Conservation (phyloP, 2,329 filamentous ascomycete species). For the Monosporascus ibericus region DNA sequence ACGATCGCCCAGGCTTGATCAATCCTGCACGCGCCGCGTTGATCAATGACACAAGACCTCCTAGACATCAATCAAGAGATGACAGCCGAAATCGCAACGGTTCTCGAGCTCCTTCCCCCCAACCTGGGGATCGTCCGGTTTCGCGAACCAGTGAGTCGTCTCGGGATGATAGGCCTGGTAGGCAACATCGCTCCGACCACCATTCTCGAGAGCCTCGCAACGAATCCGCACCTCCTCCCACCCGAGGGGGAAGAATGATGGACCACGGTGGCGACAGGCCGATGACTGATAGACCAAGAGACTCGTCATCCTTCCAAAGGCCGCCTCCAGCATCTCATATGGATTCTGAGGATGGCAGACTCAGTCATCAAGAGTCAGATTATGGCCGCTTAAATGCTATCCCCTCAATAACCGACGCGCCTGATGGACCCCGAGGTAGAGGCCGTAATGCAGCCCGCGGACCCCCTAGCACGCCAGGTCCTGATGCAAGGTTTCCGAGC, state of each 20-base stretch:
- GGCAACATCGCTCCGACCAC: conserved; percentile 33
- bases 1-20: conserved; percentile 33
- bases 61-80: conserved; percentile 35
- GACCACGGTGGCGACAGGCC: conserved; percentile 36
- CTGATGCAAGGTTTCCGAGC: conserved; percentile 36
- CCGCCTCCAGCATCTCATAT: conserved; percentile 27
- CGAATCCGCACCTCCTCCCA: conserved; percentile 19
- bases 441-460: conserved; percentile 37
- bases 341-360: conserved; percentile 45
- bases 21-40: conserved; percentile 44
- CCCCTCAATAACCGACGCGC: conserved; percentile 36
- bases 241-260: conserved; percentile 21
- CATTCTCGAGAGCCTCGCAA: conserved; percentile 26
- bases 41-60: conserved; percentile 33
- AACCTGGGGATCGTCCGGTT: conserved; percentile 34
- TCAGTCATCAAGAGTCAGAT: conserved; percentile 52
- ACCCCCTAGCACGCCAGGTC: conserved; percentile 29
- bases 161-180: conserved; percentile 42
- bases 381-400: conserved; percentile 56
- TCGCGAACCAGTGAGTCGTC: conserved; percentile 29
- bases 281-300: conserved; percentile 33
- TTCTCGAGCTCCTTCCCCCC: conserved; percentile 39
- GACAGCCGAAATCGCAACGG: conserved; percentile 36
- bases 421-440: conserved; percentile 51
- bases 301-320: conserved; percentile 32